Base-by-base conservation (phyloP, 2,329 filamentous ascomycete genomes). In the Conoideocrella luteorostrata region DNA sequence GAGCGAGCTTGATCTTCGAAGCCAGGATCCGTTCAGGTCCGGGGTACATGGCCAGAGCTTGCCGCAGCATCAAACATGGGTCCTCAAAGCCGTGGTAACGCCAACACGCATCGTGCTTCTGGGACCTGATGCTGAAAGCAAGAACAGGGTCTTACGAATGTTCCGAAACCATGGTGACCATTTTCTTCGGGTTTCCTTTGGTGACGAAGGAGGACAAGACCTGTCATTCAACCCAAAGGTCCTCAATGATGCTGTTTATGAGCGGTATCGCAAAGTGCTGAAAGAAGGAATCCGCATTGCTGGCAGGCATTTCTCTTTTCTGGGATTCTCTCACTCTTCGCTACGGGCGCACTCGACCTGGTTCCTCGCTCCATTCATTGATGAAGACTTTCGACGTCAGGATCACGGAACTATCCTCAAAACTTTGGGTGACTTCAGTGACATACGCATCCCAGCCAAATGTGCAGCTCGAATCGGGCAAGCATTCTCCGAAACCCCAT, bases 311-410 rank as follows among this genome's bases (percentile, higher is more conserved):
- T 88, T 80, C 54, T 62, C 64, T 0, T 91, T 90, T 54, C 68
- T 91, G 0, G 86, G 86, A 0, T 91, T 89, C 59, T 89, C 85
- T 0, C 83, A 90, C 59, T 91, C 86, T 0, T 89, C 86, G 0
- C 70, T 91, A 4, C 73, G 86, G 11, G 72, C 79, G 1, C 84
- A 88, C 46, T 80, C 82, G 0, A 80, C 77, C 28, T 89, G 85
- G 86, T 74, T 78, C 46, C 66, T 67, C 32, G 71, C 74, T 0
- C 61, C 67, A 0, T 79, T 78, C 39, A 11, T 66, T 2, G 62
- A 70, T 30, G 44, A 60, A 4, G 38, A 62, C 0, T 46, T 47
- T 6, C 24, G 49, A 3, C 44, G 61, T 0, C 68, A 70, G 22
- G 58, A 63, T 5, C 64, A 69, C 30, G 51, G 60, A 12, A 59